Conservation (phyloP, 345 rosid species). For the Moricandia arvensis region DNA sequence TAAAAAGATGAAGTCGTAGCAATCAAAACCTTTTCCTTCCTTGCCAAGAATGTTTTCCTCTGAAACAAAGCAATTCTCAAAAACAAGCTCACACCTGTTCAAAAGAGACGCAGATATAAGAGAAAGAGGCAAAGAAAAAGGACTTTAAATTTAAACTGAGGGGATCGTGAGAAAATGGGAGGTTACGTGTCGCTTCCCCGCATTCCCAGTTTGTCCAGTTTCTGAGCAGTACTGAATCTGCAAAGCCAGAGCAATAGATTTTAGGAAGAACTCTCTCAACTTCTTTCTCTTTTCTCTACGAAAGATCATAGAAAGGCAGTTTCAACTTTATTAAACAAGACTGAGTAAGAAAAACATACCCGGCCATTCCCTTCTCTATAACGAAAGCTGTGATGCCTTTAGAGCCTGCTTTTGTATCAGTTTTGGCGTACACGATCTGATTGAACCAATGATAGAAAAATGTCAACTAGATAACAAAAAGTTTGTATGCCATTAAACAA, state of each 20-base stretch:
- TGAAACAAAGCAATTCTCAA: slow-evolving; percentile 86
- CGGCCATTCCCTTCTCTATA: slow-evolving; percentile 89
- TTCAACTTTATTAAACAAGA: no score
- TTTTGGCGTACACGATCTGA: slow-evolving; percentile 89
- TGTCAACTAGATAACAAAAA: neutral
- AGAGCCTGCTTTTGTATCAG: slow-evolving; percentile 65
- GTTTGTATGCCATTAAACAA: no score
- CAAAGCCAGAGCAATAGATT: slow-evolving; percentile 18
- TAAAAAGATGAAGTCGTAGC: slow-evolving; percentile 26
- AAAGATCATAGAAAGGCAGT: no score
- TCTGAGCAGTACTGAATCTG: slow-evolving; percentile 97
- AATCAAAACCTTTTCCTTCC: slow-evolving; percentile 84
- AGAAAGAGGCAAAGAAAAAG: slow-evolving; percentile 13
- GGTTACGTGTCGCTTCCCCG: slow-evolving; percentile 95
- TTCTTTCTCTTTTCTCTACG: neutral
- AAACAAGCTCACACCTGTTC: slow-evolving; percentile 91
- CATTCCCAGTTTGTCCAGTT: slow-evolving; percentile 96
- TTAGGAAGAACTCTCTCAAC: neutral
- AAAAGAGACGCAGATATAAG: slow-evolving; percentile 37
- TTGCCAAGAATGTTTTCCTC: slow-evolving; percentile 81
- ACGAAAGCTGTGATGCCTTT: slow-evolving; percentile 96
- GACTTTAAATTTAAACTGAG: slow-evolving; percentile 11
- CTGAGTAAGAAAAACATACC: slow-evolving; percentile 60
- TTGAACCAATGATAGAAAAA: slow-evolving; percentile 10
- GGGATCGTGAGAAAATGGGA: slow-evolving; percentile 21